Conservation (phyloP, 108 stramenopile species). For the Asterionellopsis glacialis region DNA sequence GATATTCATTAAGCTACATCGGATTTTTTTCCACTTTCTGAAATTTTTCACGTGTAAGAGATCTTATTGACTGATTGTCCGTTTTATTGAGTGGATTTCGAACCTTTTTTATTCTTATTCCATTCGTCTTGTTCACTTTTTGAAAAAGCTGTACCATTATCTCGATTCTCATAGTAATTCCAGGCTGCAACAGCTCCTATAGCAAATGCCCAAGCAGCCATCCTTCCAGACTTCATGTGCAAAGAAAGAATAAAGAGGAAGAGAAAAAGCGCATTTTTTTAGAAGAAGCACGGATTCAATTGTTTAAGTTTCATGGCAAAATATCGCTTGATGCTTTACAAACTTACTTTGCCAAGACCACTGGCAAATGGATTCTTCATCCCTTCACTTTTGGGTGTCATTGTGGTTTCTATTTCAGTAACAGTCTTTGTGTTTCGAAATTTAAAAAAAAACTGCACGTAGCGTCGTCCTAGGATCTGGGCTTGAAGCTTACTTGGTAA, state of each 20-base stretch:
- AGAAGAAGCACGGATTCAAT: slow-evolving; percentile 3
- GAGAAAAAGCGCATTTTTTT: slow-evolving; percentile 30
- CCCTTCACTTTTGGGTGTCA: too few species aligned
- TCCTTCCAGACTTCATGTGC: slow-evolving; percentile 8
- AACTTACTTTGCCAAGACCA: slow-evolving; percentile 33
- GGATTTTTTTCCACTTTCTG: too few species aligned
- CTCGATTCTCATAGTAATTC: slow-evolving; percentile 32
- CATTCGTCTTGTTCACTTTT: slow-evolving; percentile 34
- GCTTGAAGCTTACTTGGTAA: too few species aligned
- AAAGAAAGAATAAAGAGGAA: slow-evolving; percentile 26
- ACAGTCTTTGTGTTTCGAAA: too few species aligned
- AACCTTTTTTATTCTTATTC: slow-evolving; percentile 23
- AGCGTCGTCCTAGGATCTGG: too few species aligned
- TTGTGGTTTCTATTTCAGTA: too few species aligned
- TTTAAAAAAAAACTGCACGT: too few species aligned
- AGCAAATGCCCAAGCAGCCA: neutral
- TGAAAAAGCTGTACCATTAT: slow-evolving; percentile 38
- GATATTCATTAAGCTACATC: too few species aligned
- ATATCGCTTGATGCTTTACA: neutral
- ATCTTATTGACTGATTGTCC: too few species aligned
- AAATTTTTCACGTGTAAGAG: too few species aligned
- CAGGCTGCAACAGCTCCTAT: slow-evolving; percentile 15
- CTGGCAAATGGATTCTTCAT: slow-evolving; percentile 27
- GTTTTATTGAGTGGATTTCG: too few species aligned
- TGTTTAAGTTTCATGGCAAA: neutral